phyloP scores from a whole-genome alignment of 352 stramenopile species.

The Globisporangium yorkense region DNA sequence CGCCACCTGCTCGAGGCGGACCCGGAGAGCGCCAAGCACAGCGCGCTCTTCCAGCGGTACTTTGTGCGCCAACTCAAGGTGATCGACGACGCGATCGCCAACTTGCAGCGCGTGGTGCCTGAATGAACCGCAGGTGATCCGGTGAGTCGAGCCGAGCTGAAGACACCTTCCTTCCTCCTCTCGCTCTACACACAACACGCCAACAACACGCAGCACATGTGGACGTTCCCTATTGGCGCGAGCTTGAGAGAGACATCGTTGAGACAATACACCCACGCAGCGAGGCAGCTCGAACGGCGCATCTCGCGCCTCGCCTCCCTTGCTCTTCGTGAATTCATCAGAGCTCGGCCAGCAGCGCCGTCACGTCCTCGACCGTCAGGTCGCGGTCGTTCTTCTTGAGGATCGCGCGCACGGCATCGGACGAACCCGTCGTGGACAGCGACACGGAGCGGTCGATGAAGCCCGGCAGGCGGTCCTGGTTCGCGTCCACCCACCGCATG shows the following conservation, averaged over 20 bases:
- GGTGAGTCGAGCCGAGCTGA: not conserved
- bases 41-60: slow-evolving; percentile 16
- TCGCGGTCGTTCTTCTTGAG: slow-evolving; percentile 82
- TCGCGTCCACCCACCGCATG: slow-evolving; percentile 75
- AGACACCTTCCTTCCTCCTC: not conserved
- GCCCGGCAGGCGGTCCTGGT: slow-evolving; percentile 58
- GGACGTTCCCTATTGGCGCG: not conserved
- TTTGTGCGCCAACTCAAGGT: slow-evolving; percentile 16
- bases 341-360: slow-evolving; percentile 61
- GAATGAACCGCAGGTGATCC: not conserved
- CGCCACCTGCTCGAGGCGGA: slow-evolving; percentile 8
- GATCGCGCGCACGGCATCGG: slow-evolving; percentile 67
- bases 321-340: slow-evolving; percentile 8
- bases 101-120: slow-evolving; percentile 9
- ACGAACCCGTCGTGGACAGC: slow-evolving; percentile 42
- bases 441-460: slow-evolving; percentile 62
- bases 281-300: not conserved
- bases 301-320: no score
- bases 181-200: not conserved
- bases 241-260: not conserved
- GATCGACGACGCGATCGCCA: slow-evolving; percentile 13
- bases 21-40: slow-evolving; percentile 8
- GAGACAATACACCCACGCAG: slow-evolving; percentile 3
- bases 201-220: not conserved
- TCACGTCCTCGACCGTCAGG: slow-evolving; percentile 84